phyloP scores from a whole-genome alignment of 352 stramenopile species.

The Pythium angustatum region DNA sequence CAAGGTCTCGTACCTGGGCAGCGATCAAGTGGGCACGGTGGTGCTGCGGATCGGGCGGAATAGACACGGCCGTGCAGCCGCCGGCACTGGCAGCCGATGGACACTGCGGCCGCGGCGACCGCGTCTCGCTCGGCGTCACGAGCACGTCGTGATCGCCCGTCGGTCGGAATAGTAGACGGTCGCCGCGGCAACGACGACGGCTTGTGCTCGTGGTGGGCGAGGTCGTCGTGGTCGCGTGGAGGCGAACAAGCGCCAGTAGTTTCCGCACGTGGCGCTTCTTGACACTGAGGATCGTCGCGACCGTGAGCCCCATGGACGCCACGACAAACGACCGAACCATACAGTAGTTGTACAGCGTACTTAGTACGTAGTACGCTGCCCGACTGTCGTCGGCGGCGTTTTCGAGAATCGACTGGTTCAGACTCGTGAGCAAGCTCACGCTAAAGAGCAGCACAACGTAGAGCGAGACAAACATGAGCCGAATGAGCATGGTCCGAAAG shows the following conservation, averaged over 20 bases:
- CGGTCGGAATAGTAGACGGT: too few species aligned
- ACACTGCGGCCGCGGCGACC: constrained; percentile 14
- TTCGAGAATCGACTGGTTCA: constrained; percentile 16
- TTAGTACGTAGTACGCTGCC: constrained; percentile 2
- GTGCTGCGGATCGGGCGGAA: constrained; percentile 34
- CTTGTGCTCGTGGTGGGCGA: neutral
- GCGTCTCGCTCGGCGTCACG: neutral
- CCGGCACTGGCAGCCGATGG: constrained; percentile 29
- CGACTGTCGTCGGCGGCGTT: neutral
- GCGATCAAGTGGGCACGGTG: constrained; percentile 30
- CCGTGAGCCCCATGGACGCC: constrained; percentile 22
- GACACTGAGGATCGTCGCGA: constrained; percentile 22
- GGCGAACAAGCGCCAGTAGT: neutral
- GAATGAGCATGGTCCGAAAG: constrained; percentile 35
- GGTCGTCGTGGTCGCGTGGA: neutral
- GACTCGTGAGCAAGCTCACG: constrained; percentile 23
- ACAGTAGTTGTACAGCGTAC: constrained; percentile 22
- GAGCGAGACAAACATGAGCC: constrained; percentile 30
- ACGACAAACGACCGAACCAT: constrained; percentile 22
- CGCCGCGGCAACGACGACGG: neutral
- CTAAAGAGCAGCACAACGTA: constrained; percentile 33
- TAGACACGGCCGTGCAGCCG: constrained; percentile 33
- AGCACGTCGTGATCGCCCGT: neutral
- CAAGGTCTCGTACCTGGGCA: constrained; percentile 2
- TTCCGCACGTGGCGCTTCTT: constrained; percentile 22